A percentile compares a stretch with the other conserved stretches of the same genome.
Evolutionary conservation across 192 early-diverging fungal species (phyloP).

Genomic region (Chytriomyces confervae): DNA sequence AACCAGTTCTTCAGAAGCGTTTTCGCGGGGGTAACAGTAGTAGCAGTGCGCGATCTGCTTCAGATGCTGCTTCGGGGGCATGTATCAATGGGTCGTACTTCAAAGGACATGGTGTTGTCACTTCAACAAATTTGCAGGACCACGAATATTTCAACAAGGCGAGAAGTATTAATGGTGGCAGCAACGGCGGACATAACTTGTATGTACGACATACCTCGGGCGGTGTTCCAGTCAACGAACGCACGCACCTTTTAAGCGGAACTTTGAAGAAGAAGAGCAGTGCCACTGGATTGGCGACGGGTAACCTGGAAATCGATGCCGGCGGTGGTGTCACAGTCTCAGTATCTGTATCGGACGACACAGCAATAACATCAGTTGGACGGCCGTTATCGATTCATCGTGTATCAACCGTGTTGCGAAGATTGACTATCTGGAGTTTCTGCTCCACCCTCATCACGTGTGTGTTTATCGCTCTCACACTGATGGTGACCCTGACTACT

Average conservation of each 20-base stretch:
- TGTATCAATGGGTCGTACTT: neutral
- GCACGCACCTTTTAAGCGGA: neutral
- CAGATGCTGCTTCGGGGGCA: neutral
- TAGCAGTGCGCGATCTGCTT: neutral
- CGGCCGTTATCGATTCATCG: neutral
- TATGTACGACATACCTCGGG: neutral
- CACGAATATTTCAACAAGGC: neutral
- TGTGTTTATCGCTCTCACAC: neutral
- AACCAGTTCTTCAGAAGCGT: constrained; percentile 19
- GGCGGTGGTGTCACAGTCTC: constrained; percentile 20
- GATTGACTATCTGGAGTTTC: neutral
- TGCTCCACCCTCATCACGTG: neutral
- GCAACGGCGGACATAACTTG: neutral
- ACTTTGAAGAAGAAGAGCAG: no score
- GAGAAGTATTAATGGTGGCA: neutral
- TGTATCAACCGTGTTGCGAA: neutral
- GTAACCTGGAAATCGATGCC: constrained; percentile 24
- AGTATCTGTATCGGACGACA: constrained; percentile 15
- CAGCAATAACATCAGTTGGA: neutral
- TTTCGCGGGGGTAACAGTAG: neutral
- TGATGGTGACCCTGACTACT: constrained; percentile 1
- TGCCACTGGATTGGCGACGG: neutral
- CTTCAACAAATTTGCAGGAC: neutral
- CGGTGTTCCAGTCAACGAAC: neutral
- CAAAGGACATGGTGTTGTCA: neutral